Base-by-base conservation (phyloP, 768 basidiomycete genomes). In the Termitomyces sp. region DNA sequence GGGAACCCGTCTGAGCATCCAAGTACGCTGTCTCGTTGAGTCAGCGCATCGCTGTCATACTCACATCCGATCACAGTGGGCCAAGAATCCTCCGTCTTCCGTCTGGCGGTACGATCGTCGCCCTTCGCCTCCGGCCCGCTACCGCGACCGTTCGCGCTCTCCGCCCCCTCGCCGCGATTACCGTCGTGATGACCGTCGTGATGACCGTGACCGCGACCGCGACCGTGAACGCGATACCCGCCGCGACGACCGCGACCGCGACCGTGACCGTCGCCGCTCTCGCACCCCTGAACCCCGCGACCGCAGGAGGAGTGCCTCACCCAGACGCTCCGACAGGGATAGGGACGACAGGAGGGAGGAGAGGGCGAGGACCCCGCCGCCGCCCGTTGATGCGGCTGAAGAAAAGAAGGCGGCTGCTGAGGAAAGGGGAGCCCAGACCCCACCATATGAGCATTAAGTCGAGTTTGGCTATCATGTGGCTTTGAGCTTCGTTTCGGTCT, bases 71-170 rank as follows among this genome's bases (percentile, higher is more conserved):
- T 28, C 46, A 14, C 51, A 88, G 87, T 89, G 88, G 88, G 87
- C 88, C 43, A 91, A 90, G 70, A 85, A 85, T 63, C 89, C 89
- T 56, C 90, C 89, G 5, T 89, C 87, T 41, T 79, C 86, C n/a
- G 83, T 86, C 40, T 91, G 89, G 89, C 86, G 89, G 59, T 84
- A 82, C 61, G 85, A 88, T 45, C 75, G 85, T 62, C 77, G 81
- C 57, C 73, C 77, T 43, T 74, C 82, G 71, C 79, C 65, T 63
- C 76, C 59, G 54, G 65, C 69, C 62, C 60, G 64, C 52, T 51
- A 44, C 63, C 74, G 76, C 21, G 59, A 68, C 56, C 64, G 68
- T 63, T 54, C 55, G 51, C 68, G 69, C 53, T 81, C 79, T 59
- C 80, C 82, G 47, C 80, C 79, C 65, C 82, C 81, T 45, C 78